phyloP scores from a whole-genome alignment of 208 protist species.

The Lotmaria passim region DNA sequence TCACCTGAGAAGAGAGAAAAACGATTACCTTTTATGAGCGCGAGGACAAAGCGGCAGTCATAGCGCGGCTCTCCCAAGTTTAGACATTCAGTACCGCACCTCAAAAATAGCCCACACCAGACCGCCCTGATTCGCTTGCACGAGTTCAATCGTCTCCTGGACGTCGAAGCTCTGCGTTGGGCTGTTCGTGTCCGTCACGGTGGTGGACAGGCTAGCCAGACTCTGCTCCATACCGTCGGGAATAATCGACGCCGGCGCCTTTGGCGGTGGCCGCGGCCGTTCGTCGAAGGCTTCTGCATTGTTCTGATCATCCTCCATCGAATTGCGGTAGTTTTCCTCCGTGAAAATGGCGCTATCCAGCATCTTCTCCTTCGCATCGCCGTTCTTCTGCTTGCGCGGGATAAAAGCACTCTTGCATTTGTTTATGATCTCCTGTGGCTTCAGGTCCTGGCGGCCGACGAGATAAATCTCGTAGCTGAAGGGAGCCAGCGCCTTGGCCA shows the following conservation, averaged over 20 bases:
- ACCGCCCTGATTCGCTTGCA: slow-evolving; percentile 60
- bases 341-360: slow-evolving; percentile 45
- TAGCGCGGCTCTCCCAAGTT: too few relatives aligned
- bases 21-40: too few relatives aligned
- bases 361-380: slow-evolving; percentile 11
- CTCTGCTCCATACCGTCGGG: slow-evolving; percentile 40
- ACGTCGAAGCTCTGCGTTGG: slow-evolving; percentile 44
- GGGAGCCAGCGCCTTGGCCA: slow-evolving; percentile 65
- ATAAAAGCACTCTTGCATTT: slow-evolving; percentile 73
- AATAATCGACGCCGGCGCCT: slow-evolving; percentile 7
- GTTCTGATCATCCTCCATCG: slow-evolving; percentile 47
- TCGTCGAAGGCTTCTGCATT: slow-evolving; percentile 14
- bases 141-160: slow-evolving; percentile 61
- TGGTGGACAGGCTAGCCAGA: slow-evolving; percentile 15
- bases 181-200: background rate
- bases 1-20: too few relatives aligned
- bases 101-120: slow-evolving; percentile 84
- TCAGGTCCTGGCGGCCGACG: slow-evolving; percentile 65
- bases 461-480: slow-evolving; percentile 81
- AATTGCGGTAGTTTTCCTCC: slow-evolving; percentile 52
- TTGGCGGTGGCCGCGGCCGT: background rate
- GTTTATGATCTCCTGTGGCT: slow-evolving; percentile 70
- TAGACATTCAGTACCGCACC: slow-evolving; percentile 29
- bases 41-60: too few relatives aligned
- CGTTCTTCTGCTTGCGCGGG: slow-evolving; percentile 10